Conservation (phyloP, 768 basidiomycete genomes). For the Xerocomellus chrysenteron region DNA sequence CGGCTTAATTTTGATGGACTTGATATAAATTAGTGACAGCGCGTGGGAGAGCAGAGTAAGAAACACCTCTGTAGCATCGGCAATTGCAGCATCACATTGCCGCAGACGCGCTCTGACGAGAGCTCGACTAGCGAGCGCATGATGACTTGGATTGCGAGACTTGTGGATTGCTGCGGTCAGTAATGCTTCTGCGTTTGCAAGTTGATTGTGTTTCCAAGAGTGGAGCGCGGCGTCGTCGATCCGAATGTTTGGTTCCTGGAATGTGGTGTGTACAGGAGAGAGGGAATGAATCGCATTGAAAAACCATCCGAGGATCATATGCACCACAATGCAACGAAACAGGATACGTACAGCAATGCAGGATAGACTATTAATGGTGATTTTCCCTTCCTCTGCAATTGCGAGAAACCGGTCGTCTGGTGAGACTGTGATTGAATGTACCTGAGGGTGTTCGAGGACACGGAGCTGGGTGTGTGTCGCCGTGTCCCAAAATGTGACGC, state of each 20-base stretch:
- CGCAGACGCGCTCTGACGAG: not conserved
- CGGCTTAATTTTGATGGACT: not conserved
- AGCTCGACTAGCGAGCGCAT: not conserved
- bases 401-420: no score
- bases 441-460: no score
- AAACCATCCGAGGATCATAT: no score
- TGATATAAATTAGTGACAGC: not conserved
- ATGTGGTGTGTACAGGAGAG: not conserved
- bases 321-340: no score
- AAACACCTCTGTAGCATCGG: not conserved
- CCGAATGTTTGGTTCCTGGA: not conserved
- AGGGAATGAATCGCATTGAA: no score
- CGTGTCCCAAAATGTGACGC: no score
- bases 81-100: not conserved
- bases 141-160: not conserved
- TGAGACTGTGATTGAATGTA: no score
- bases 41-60: not conserved
- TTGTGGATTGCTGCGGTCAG: not conserved
- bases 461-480: no score
- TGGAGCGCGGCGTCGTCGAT: not conserved
- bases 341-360: no score
- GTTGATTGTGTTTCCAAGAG: not conserved
- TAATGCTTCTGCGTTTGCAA: not conserved
- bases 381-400: no score
- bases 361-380: no score